Base-by-base conservation (phyloP, 1,284 basidiomycete species). In the Golubevia sp. region DNA sequence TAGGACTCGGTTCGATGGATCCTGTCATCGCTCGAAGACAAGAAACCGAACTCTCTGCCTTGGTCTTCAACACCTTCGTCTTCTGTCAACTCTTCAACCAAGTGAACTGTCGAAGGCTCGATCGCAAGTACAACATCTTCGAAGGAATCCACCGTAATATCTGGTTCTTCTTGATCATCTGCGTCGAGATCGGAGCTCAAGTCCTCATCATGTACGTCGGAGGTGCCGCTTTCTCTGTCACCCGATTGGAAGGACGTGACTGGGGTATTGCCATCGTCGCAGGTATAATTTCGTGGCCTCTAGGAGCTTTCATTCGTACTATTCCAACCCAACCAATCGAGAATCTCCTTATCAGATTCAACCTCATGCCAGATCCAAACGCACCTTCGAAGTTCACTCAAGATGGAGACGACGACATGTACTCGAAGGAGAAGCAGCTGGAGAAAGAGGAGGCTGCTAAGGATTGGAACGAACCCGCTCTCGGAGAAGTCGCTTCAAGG, bases 61-160 rank as follows among this genome's bases (percentile, higher is more conserved):
- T 98, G 13, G 92, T 97, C 49, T 99, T 99, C 89, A 99, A 98
- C 82, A 88, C 90, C 18, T 99, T 97, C 79, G 96, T 99, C 53
- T 98, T 97, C 85, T 93, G 92, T 56, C 76, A 78, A 64, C 63
- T 83, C 20, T 83, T 83, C 86, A 97, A 97, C 86, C 94, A 93
- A 67, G 85, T 98, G 85, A 98, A 98, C 81, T 93, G 91, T 71
- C 88, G 96, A 61, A 88, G 93, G 51, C 87, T 99, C 58, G 94
- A 96, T 75, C 89, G 89, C 64, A 88, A 89, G 63, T 87, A 94
- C 70, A 99, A 99, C 85, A 89, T 98, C 65, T 93, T 98, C 76
- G 89, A 91, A 74, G 93, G 92, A 58, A 88, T 98, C 52, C 82
- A 87, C 65, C 87, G 86, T 61, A 99, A 98, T 83, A 88, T 86